Conservation (phyloP, 2,329 filamentous ascomycete species). For the Alternaria solani region DNA sequence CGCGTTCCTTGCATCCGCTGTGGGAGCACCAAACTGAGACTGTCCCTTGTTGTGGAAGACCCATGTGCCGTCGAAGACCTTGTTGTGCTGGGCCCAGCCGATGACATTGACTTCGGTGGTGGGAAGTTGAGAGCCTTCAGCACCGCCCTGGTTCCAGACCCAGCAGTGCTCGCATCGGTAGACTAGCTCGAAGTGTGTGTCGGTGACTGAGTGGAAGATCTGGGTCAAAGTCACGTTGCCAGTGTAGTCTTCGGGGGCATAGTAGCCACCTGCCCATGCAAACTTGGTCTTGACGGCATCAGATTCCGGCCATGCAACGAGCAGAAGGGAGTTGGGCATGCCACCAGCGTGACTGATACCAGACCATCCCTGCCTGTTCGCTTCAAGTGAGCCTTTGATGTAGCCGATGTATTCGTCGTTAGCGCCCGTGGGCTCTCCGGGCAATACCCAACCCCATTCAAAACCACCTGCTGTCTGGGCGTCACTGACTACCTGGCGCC, state of each 20-base stretch:
- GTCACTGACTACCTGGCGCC: constrained; percentile 33
- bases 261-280: constrained; percentile 61
- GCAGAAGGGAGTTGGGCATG: constrained; percentile 48
- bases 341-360: constrained; percentile 48
- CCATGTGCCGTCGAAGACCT: constrained; percentile 52
- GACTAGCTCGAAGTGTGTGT: constrained; percentile 67
- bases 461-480: constrained; percentile 45
- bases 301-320: constrained; percentile 43
- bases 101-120: constrained; percentile 53
- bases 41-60: constrained; percentile 64
- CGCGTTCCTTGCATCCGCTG: constrained; percentile 56
- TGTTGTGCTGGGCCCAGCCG: constrained; percentile 64
- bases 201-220: constrained; percentile 66
- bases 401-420: constrained; percentile 51
- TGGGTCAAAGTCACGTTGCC: constrained; percentile 70
- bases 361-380: constrained; percentile 45
- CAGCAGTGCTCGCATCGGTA: constrained; percentile 67
- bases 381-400: constrained; percentile 41
- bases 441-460: constrained; percentile 48
- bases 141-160: constrained; percentile 55
- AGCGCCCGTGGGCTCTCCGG: constrained; percentile 26
- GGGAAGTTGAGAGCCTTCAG: constrained; percentile 51
- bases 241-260: constrained; percentile 65
- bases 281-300: constrained; percentile 44
- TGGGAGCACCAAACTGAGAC: constrained; percentile 61